Evolutionary conservation across 202 grass and related monocot genomes (phyloP).

Genomic region (Schoenoplectus tabernaemontani): DNA sequence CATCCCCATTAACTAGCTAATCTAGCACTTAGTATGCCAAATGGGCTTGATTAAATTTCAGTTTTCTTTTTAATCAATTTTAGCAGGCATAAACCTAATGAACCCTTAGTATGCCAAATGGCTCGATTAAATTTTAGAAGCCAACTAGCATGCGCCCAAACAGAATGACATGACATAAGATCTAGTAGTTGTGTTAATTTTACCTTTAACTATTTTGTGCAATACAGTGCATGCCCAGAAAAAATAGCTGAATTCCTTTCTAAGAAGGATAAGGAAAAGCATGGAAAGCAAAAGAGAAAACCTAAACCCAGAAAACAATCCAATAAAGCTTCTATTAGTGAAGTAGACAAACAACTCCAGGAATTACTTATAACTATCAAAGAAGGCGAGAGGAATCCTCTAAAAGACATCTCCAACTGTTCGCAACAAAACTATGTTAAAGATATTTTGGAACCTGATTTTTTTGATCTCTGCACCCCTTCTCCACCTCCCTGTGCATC

Average conservation of each 20-base stretch:
- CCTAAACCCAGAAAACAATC: conserved; percentile 43
- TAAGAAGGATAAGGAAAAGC: conserved; percentile 61
- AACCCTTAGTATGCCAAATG: neutral
- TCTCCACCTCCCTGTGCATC: conserved; percentile 40
- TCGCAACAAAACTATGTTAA: neutral
- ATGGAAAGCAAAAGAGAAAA: conserved; percentile 47
- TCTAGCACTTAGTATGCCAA: no score
- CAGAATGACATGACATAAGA: neutral
- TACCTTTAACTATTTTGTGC: conserved; percentile 18
- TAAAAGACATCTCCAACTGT: conserved; percentile 1
- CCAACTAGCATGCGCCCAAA: neutral
- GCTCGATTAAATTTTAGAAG: neutral
- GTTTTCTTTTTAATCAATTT: conserved; percentile 3
- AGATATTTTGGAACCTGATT: conserved; percentile 22
- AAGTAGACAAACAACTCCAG: conserved; percentile 50
- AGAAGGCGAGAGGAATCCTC: conserved; percentile 24
- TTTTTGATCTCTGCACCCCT: conserved; percentile 55
- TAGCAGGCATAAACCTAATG: neutral
- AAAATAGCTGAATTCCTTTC: conserved; percentile 69
- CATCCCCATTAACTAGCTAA: no score
- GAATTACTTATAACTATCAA: conserved; percentile 56
- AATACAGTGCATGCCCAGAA: conserved; percentile 78
- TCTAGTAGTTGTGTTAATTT: neutral
- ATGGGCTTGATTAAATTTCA: no score
- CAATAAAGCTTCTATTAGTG: conserved; percentile 34